phyloP scores from a whole-genome alignment of 192 early-diverging fungal species.

The Backusella tarrabulga region DNA sequence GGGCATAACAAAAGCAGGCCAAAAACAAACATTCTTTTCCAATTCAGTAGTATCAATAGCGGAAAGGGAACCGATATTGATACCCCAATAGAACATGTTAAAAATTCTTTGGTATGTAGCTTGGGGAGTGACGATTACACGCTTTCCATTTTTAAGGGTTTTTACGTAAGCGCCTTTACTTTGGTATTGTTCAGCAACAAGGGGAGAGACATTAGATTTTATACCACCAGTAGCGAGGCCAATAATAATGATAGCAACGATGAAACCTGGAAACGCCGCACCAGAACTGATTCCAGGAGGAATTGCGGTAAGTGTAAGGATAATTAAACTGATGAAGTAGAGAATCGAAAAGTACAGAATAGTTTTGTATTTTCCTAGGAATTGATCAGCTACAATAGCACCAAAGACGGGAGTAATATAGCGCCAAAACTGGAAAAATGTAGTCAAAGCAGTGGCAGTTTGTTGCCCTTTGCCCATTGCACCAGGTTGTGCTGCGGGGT shows the following conservation, averaged over 20 bases:
- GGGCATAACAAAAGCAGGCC: conserved; percentile 60
- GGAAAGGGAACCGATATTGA: conserved; percentile 68
- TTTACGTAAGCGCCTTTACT: conserved; percentile 59
- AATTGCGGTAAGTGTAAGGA: conserved; percentile 64
- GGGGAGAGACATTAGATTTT: conserved; percentile 49
- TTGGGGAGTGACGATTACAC: conserved; percentile 65
- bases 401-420: conserved; percentile 51
- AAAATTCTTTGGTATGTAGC: conserved; percentile 78
- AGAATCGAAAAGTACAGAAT: conserved; percentile 61
- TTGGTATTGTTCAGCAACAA: conserved; percentile 61
- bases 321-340: conserved; percentile 63
- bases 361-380: conserved; percentile 73
- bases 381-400: conserved; percentile 71
- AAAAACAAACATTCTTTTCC: conserved; percentile 61
- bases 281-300: conserved; percentile 49
- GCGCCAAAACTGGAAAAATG: conserved; percentile 58
- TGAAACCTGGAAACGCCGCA: conserved; percentile 61
- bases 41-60: conserved; percentile 57
- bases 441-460: conserved; percentile 53
- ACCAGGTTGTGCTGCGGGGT: conserved; percentile 43
- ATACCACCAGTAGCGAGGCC: conserved; percentile 78
- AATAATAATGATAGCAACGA: conserved; percentile 69
- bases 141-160: conserved; percentile 53
- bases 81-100: conserved; percentile 83
- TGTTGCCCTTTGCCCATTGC: conserved; percentile 52